Conservation (phyloP, 495 filamentous ascomycete species). For the Neurospora intermedia region DNA sequence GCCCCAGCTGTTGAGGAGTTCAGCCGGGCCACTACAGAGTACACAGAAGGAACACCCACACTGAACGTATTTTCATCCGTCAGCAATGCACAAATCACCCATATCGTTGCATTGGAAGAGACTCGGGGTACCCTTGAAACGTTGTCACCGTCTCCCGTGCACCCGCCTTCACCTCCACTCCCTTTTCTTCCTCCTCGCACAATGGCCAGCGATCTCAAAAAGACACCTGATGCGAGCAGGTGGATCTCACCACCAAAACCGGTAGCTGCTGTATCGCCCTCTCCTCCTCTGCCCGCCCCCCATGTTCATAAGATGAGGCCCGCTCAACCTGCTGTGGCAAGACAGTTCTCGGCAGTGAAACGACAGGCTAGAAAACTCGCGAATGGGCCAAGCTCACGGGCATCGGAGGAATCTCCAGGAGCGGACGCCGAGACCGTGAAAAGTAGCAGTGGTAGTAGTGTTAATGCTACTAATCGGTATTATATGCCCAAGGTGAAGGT, state of each 20-base stretch:
- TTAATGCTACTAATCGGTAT: not conserved
- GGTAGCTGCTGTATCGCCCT: not conserved
- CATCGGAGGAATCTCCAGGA: conserved; percentile 1
- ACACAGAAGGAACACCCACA: not conserved
- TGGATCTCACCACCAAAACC: not conserved
- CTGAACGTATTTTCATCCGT: not conserved
- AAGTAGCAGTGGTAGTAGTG: not conserved
- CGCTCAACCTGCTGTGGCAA: not conserved
- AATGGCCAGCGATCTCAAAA: not conserved
- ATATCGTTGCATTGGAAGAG: not conserved
- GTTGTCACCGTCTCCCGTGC: not conserved
- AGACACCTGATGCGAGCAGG: not conserved
- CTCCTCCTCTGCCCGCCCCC: not conserved
- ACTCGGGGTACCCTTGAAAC: not conserved
- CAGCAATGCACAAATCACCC: not conserved
- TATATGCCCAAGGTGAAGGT: conserved; percentile 15
- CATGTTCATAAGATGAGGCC: not conserved
- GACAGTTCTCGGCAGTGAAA: conserved; percentile 2
- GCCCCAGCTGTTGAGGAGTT: not conserved
- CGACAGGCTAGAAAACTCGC: conserved; percentile 5
- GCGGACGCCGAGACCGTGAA: conserved; percentile 1
- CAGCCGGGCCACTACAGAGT: not conserved
- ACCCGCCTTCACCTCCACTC: not conserved
- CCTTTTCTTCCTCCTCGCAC: not conserved
- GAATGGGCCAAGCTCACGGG: conserved; percentile 1